phyloP scores from a whole-genome alignment of 106 monocot species.

The Acorus gramineus region DNA sequence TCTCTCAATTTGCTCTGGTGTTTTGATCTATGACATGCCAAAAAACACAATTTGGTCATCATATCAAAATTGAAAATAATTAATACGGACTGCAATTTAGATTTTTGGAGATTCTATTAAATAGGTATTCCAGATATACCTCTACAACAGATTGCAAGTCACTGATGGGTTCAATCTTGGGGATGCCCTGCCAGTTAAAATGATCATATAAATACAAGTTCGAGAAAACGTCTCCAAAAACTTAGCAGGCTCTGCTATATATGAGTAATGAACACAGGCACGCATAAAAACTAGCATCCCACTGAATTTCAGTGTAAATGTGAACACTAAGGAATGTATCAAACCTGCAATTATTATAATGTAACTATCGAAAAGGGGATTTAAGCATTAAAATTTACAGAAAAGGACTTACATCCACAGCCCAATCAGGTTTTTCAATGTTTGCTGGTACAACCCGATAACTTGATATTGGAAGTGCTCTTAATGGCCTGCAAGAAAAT shows the following conservation, averaged over 20 bases:
- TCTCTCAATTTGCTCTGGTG: constrained; percentile 75
- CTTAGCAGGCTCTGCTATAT: too few species aligned
- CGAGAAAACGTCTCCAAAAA: neutral
- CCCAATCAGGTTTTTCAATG: constrained; percentile 97
- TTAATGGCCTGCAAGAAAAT: constrained; percentile 48
- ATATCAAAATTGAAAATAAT: neutral
- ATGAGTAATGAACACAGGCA: too few species aligned
- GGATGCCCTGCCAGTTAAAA: constrained; percentile 60
- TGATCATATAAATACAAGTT: neutral
- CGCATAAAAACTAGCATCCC: too few species aligned
- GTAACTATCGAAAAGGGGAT: neutral
- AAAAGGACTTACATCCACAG: constrained; percentile 59
- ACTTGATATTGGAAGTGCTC: constrained; percentile 90
- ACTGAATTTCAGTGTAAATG: too few species aligned
- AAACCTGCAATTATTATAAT: neutral
- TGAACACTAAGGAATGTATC: too few species aligned
- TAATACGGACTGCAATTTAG: too few species aligned
- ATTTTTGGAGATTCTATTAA: neutral
- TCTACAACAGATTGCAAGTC: constrained; percentile 82
- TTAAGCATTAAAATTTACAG: neutral
- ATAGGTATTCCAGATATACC: constrained; percentile 29
- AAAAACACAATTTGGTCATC: constrained; percentile 4
- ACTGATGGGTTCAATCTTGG: constrained; percentile 90
- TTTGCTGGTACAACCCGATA: constrained; percentile 37
- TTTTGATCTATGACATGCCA: constrained; percentile 59